Conservation (phyloP, 2,329 filamentous ascomycete species). For the Furcasterigmium furcatum region DNA sequence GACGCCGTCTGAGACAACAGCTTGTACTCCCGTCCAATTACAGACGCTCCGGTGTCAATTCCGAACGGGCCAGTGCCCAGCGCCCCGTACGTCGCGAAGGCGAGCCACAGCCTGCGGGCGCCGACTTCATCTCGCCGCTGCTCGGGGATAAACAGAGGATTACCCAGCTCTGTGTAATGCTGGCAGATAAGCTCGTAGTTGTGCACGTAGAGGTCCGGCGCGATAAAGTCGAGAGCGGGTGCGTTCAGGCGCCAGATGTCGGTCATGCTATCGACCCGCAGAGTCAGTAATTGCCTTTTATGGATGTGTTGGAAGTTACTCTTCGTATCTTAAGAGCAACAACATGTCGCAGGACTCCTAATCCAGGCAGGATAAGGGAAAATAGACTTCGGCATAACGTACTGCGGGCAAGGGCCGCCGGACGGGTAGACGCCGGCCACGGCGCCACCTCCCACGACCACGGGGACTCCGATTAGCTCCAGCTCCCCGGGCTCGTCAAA, state of each 20-base stretch:
- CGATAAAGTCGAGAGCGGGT: conserved; percentile 38
- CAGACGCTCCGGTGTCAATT: too few relatives aligned
- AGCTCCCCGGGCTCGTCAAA: conserved; percentile 11
- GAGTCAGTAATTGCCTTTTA: too few relatives aligned
- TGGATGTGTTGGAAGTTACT: too few relatives aligned
- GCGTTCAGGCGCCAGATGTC: conserved; percentile 37
- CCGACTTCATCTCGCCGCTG: conserved; percentile 45
- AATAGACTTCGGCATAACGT: too few relatives aligned
- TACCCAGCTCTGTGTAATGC: conserved; percentile 34
- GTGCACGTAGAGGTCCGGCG: conserved; percentile 47
- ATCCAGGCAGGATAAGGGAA: too few relatives aligned
- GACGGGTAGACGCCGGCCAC: conserved; percentile 32
- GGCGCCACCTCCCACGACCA: conserved; percentile 29
- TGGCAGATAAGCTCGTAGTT: conserved; percentile 39
- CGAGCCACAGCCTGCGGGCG: conserved; percentile 34
- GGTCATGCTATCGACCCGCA: too few relatives aligned
- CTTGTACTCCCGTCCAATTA: conserved; percentile 23
- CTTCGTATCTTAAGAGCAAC: too few relatives aligned
- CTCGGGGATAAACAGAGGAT: conserved; percentile 49
- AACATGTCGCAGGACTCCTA: too few relatives aligned
- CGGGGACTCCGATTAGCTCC: conserved; percentile 25
- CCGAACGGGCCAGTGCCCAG: conserved; percentile 35
- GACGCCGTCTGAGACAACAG: conserved; percentile 22
- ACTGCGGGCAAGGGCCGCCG: conserved; percentile 25
- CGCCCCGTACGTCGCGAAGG: conserved; percentile 33